phyloP scores from a whole-genome alignment of 306 rosid species.

The Cyamopsis tetragonoloba region DNA sequence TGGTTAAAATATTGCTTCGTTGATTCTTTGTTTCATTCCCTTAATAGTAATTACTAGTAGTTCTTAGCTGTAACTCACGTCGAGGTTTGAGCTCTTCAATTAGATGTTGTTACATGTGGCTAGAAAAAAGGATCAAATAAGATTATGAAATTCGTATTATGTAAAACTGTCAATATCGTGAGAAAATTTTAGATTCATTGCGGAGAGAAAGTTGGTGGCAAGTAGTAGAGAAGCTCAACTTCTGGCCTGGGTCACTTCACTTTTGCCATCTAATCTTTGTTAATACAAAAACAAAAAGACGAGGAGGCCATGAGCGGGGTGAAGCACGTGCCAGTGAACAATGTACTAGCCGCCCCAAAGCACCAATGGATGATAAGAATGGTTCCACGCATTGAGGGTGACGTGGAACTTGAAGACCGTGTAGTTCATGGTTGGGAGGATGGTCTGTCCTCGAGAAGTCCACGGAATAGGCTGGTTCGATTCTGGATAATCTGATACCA shows the following conservation, averaged over 20 bases:
- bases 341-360: slow-evolving; percentile 18
- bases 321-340: slow-evolving; percentile 22
- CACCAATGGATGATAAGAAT: slow-evolving; percentile 29
- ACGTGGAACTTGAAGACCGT: no score
- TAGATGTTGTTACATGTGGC: no score
- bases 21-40: neutral
- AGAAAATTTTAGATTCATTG: neutral
- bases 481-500: no score
- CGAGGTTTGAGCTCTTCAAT: no score
- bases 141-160: no score
- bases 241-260: no score
- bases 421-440: no score
- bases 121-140: no score
- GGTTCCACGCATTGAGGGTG: neutral
- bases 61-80: neutral
- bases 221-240: neutral
- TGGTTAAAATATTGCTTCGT: neutral
- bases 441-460: no score
- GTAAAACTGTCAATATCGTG: neutral
- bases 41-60: no score
- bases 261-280: neutral
- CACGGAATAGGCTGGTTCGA: no score
- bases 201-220: neutral
- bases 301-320: neutral
- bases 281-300: neutral